These are phyloP conservation scores for Mycena chlorophos DNA, from an alignment of 768 basidiomycete species.

Conservation along the genomic window DNA sequence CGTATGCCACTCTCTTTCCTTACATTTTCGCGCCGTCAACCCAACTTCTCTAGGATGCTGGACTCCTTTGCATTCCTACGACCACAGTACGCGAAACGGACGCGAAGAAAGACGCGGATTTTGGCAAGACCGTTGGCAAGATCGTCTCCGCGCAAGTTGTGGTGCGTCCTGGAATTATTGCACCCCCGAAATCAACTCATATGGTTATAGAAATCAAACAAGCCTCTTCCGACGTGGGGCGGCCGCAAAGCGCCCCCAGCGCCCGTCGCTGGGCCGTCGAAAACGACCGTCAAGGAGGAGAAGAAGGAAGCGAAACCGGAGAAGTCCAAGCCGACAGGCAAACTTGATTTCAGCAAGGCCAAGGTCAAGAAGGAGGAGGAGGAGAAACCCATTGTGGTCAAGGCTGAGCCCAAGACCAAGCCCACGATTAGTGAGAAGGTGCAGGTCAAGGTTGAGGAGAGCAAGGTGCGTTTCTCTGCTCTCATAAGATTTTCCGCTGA, in stretches of 20 bases:
- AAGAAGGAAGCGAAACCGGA: slow-evolving; percentile 29
- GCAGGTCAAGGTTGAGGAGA: slow-evolving; percentile 20
- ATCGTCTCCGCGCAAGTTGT: slow-evolving; percentile 47
- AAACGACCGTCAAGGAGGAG: slow-evolving; percentile 29
- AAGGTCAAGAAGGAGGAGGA: slow-evolving; percentile 51
- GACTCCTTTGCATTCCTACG: slow-evolving; percentile 42
- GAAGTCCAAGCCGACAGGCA: slow-evolving; percentile 44
- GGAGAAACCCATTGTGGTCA: too few relatives aligned
- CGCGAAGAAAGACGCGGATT: slow-evolving; percentile 40
- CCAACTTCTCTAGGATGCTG: slow-evolving; percentile 41
- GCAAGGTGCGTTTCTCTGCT: slow-evolving; percentile 12
- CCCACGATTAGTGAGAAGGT: slow-evolving; percentile 18
- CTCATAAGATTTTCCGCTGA: not conserved
- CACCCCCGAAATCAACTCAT: not conserved
- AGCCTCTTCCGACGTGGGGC: slow-evolving; percentile 11
- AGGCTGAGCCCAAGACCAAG: too few relatives aligned
- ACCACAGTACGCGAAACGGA: slow-evolving; percentile 43
- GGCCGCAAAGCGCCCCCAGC: slow-evolving; percentile 24
- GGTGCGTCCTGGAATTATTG: slow-evolving; percentile 31
- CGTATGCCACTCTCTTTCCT: slow-evolving; percentile 39
- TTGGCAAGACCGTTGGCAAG: slow-evolving; percentile 47
- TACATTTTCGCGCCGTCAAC: slow-evolving; percentile 3
- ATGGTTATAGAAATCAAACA: not conserved
- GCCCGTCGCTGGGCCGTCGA: slow-evolving; percentile 48
- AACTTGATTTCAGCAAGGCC: slow-evolving; percentile 64